Evolutionary conservation across 192 early-diverging fungal genomes (phyloP).

Genomic region (Coemansia sp.): DNA sequence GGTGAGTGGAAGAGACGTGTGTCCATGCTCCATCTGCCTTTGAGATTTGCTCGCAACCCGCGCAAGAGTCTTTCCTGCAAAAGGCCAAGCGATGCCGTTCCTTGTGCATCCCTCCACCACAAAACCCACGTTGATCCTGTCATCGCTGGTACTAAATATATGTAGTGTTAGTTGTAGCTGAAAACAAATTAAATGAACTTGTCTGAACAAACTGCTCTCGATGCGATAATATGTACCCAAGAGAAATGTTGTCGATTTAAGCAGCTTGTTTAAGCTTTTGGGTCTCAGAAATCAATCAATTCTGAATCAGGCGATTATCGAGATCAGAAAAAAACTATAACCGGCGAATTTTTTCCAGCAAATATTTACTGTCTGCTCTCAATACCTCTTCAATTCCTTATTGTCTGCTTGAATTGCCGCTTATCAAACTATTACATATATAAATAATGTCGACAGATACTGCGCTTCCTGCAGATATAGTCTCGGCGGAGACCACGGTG

Average conservation of each 20-base stretch:
- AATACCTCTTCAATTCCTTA: neutral
- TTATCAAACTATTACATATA: neutral
- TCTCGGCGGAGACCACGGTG: neutral
- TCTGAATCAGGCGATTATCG: neutral
- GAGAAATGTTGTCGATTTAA: no score
- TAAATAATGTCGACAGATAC: constrained; percentile 3
- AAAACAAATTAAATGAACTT: neutral
- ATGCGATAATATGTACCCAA: neutral
- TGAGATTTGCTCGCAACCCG: constrained; percentile 42
- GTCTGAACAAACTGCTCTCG: neutral
- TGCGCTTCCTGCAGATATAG: neutral
- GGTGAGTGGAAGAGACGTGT: constrained; percentile 42
- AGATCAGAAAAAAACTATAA: neutral
- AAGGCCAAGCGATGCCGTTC: constrained; percentile 44
- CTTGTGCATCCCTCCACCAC: constrained; percentile 52
- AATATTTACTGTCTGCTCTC: neutral
- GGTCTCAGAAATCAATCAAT: neutral
- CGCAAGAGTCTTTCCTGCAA: constrained; percentile 46
- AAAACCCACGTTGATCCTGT: constrained; percentile 48
- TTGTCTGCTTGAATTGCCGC: neutral
- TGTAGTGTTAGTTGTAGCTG: neutral
- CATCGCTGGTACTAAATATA: constrained; percentile 11
- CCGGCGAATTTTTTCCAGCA: no score
- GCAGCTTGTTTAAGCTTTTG: neutral
- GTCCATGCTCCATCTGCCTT: constrained; percentile 52